These are phyloP conservation scores for Aurantiochytrium sp. DNA, from an alignment of 108 stramenopile species.

Conservation along the genomic window DNA sequence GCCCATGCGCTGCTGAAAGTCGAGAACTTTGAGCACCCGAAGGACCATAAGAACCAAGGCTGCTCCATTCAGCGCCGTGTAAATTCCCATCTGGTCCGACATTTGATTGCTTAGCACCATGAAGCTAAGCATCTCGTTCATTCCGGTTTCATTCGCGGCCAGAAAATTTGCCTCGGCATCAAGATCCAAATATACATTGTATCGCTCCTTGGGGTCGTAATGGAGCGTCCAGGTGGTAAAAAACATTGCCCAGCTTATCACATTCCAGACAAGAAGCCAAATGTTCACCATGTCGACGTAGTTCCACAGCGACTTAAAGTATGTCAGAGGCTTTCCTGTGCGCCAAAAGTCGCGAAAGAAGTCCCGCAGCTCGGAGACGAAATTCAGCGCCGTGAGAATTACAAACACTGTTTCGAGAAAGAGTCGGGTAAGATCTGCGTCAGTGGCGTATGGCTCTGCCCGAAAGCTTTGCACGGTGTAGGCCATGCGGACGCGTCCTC, in stretches of 20 bases:
- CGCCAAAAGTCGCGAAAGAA: not conserved
- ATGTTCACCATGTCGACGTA: constrained; percentile 14
- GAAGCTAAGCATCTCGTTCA: not conserved
- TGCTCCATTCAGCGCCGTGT: not conserved
- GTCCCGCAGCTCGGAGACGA: not conserved
- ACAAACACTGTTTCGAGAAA: not conserved
- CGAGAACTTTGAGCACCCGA: constrained; percentile 1
- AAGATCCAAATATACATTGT: not conserved
- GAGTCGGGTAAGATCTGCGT: not conserved
- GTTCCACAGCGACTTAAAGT: not conserved
- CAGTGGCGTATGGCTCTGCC: not conserved
- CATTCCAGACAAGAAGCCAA: not conserved
- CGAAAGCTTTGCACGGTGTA: not conserved
- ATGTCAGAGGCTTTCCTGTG: not conserved
- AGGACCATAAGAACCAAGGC: not conserved
- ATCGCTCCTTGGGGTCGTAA: not conserved
- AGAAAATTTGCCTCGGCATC: not conserved
- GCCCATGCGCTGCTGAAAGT: constrained; percentile 16
- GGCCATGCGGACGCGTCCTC: not conserved
- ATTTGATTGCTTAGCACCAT: not conserved
- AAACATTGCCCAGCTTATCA: not conserved
- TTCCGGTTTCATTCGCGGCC: not conserved
- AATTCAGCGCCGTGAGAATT: not conserved
- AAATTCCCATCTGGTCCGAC: not conserved
- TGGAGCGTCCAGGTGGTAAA: not conserved